Evolutionary conservation across 345 rosid species (phyloP).

Genomic region (Gossypioides kirkii): DNA sequence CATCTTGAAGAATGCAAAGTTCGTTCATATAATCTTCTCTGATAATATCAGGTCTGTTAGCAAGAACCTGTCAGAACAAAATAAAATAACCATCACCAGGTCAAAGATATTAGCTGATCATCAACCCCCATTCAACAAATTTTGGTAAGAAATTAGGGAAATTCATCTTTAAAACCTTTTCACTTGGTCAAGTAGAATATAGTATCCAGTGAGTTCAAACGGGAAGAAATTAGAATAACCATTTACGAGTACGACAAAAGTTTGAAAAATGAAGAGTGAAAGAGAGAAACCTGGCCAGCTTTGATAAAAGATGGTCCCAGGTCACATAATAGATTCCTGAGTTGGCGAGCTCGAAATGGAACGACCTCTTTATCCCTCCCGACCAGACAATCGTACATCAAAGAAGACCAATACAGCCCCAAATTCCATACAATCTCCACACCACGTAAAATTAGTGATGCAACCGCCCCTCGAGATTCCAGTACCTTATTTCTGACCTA

Average conservation of each 20-base stretch:
- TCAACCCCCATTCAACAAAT: neutral
- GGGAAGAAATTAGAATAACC: neutral
- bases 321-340: conserved; percentile 85
- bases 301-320: conserved; percentile 96
- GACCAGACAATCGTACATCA: conserved; percentile 73
- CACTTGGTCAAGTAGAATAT: neutral
- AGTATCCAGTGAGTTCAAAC: neutral
- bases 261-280: neutral
- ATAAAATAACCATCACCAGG: conserved; percentile 5
- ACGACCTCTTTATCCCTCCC: conserved; percentile 95
- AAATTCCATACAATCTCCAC: conserved; percentile 89
- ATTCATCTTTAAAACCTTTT: neutral
- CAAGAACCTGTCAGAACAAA: conserved; percentile 59
- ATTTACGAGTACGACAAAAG: conserved; percentile 2
- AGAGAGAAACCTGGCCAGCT: conserved; percentile 75
- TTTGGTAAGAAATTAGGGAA: neutral
- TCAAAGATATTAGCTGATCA: neutral
- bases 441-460: conserved; percentile 67
- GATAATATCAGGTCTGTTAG: conserved; percentile 90
- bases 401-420: conserved; percentile 85
- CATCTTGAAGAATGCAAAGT: conserved; percentile 96
- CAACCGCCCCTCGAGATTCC: conserved; percentile 65
- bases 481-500: conserved; percentile 84
- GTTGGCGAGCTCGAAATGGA: conserved; percentile 86
- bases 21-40: conserved; percentile 98